Percentiles rank a stretch among this genome's conserved stretches.
These are phyloP conservation scores for Albatrellus sp. DNA, from an alignment of 1,284 basidiomycete species.

Conservation along the genomic window DNA sequence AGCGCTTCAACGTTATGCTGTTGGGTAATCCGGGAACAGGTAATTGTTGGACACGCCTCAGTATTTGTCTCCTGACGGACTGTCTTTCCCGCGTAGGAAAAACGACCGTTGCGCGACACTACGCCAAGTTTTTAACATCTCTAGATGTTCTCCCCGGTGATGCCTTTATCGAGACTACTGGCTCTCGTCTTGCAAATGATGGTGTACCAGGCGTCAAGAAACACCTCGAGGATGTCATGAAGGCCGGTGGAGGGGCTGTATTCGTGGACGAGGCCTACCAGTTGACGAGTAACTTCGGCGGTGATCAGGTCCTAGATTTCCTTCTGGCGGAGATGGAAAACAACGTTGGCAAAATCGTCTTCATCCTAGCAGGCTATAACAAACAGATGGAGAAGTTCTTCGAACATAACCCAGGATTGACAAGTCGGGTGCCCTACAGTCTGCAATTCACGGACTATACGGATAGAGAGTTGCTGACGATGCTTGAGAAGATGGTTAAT, in stretches of 20 bases:
- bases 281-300: conserved; percentile 35
- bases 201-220: conserved; percentile 41
- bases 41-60: conserved; percentile 4
- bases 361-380: conserved; percentile 57
- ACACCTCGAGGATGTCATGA: conserved; percentile 31
- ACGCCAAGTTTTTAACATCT: conserved; percentile 46
- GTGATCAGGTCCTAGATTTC: conserved; percentile 48
- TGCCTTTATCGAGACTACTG: conserved; percentile 48
- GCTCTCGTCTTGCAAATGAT: conserved; percentile 42
- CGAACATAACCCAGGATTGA: conserved; percentile 56
- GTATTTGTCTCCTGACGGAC: neutral
- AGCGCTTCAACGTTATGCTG: conserved; percentile 20
- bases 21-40: conserved; percentile 26
- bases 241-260: conserved; percentile 45
- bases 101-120: conserved; percentile 56
- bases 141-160: conserved; percentile 37
- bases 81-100: conserved; percentile 33
- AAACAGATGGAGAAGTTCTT: conserved; percentile 67
- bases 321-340: conserved; percentile 65
- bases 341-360: conserved; percentile 47
- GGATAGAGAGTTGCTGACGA: conserved; percentile 38
- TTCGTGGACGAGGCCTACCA: conserved; percentile 65
- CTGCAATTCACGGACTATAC: conserved; percentile 52
- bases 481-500: conserved; percentile 35
- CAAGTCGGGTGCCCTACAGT: conserved; percentile 47